Percentiles rank a stretch among this genome's conserved stretches.
Conservation (phyloP, 2,329 filamentous ascomycete genomes). For the Paramyrothecium roridum region DNA sequence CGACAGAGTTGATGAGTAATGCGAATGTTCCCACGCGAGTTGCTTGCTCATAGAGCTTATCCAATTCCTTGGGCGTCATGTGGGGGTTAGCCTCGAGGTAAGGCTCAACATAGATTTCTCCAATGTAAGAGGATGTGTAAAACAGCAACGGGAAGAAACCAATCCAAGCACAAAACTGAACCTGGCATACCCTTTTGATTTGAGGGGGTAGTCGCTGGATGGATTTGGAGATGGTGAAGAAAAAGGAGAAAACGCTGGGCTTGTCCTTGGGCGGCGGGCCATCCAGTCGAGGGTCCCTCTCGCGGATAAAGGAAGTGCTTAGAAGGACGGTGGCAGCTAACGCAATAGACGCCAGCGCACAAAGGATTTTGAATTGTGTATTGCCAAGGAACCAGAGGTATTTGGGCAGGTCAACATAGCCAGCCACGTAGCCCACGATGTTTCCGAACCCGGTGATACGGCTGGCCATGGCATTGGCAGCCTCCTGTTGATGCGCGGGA, state of each 20-base stretch:
- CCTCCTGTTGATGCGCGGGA: slow-evolving; percentile 88
- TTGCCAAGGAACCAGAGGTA: slow-evolving; percentile 77
- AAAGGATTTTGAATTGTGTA: slow-evolving; percentile 91
- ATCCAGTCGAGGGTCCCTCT: slow-evolving; percentile 77
- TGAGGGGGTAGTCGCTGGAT: slow-evolving; percentile 78
- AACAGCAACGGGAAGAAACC: slow-evolving; percentile 96
- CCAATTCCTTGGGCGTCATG: slow-evolving; percentile 72
- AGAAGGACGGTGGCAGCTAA: slow-evolving; percentile 68
- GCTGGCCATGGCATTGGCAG: slow-evolving; percentile 92
- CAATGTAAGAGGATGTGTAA: slow-evolving; percentile 92
- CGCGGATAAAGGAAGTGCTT: slow-evolving; percentile 66
- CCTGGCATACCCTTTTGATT: slow-evolving; percentile 75
- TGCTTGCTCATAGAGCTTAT: slow-evolving; percentile 76
- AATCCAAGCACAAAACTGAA: slow-evolving; percentile 87
- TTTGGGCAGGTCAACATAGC: slow-evolving; percentile 75
- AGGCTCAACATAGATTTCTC: slow-evolving; percentile 87
- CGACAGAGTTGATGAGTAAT: slow-evolving; percentile 81
- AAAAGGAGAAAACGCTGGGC: slow-evolving; percentile 73
- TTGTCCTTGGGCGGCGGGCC: slow-evolving; percentile 57
- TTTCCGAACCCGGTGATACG: slow-evolving; percentile 84
- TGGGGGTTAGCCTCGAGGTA: slow-evolving; percentile 74
- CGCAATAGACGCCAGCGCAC: slow-evolving; percentile 75
- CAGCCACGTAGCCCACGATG: slow-evolving; percentile 84
- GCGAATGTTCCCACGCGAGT: slow-evolving; percentile 88
- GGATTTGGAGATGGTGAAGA: slow-evolving; percentile 71